Evolutionary conservation across 352 stramenopile species (phyloP).

Genomic region (Phytophthora pluvialis): DNA sequence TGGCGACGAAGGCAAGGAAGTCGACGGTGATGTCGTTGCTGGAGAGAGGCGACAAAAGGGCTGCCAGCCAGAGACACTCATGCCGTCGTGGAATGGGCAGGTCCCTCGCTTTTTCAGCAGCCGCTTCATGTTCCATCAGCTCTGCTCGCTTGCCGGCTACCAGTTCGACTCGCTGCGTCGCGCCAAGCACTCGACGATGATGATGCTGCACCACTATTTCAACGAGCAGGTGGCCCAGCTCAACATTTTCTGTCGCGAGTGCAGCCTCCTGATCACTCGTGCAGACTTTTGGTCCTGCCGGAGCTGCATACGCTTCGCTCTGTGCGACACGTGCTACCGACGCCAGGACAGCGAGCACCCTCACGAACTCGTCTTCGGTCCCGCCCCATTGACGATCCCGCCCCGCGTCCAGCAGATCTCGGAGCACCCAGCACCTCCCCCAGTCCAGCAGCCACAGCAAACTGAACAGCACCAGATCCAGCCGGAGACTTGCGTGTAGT

Average conservation of each 20-base stretch:
- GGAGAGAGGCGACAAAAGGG: constrained; percentile 8
- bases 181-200: constrained; percentile 92
- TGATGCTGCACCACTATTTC: constrained; percentile 90
- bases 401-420: constrained; percentile 8
- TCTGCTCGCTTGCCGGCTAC: constrained; percentile 77
- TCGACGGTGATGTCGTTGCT: constrained; percentile 9
- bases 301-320: constrained; percentile 57
- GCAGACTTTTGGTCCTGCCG: constrained; percentile 70
- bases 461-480: constrained; percentile 1
- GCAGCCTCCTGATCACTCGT: constrained; percentile 80
- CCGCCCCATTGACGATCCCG: constrained; percentile 15
- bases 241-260: constrained; percentile 83
- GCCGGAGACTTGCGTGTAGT: neutral
- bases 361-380: constrained; percentile 59
- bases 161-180: constrained; percentile 90
- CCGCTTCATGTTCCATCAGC: constrained; percentile 89
- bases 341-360: constrained; percentile 50
- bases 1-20: constrained; percentile 15
- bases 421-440: constrained; percentile 7
- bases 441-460: constrained; percentile 3
- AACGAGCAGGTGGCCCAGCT: constrained; percentile 73
- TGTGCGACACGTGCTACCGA: constrained; percentile 77
- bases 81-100: constrained; percentile 58
- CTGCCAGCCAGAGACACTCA: constrained; percentile 47
- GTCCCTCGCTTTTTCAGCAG: constrained; percentile 85